Base-by-base conservation (phyloP, 2,329 filamentous ascomycete genomes). In the Trichoderma endophyticum region DNA sequence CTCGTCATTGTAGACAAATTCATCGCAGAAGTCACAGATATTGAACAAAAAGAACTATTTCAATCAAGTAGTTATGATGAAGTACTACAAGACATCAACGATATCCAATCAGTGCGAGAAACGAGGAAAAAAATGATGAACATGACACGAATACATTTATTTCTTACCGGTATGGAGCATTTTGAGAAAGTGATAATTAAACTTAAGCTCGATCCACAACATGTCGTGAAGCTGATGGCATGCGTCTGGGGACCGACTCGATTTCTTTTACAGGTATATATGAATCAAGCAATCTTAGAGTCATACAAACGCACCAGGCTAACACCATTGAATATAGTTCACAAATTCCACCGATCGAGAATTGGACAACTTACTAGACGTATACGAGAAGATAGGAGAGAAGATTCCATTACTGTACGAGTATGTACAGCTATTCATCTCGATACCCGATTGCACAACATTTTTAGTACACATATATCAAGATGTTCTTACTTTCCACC, bases 281-380 rank as follows among this genome's bases (percentile, higher is more conserved):
- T 24, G 6, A 11, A 36, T 2, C 2, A 1, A 21, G 2, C 1
- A 21, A 3, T 24, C 59, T 4, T 24, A 6, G 2, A 1, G 2
- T 24, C 3, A 1, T 15, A 30, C 9, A 9, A 30, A 4, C 4
- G 6, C n/a, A 21, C 2, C 2, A 7, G 6, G 15, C 65, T 68
- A 26, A 68, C 48, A 56, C 1, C 1, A 7, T 39, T 1, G 5
- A 30, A 4, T n/a, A 18, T 7, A 68, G 65, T 14, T 51, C 2
- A 59, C 65, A 24, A 24, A 68, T 30, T 18, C 21, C 8, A 59
- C 51, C 3, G 65, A 68, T 3, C 34, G 34, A 30, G 65, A 59
- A 21, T 28, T 68, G 28, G 65, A 68, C 54, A 59, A 32, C 34
- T n/a, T 68, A 30, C 65, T 68, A 18, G 65, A 68, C 14, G 34